Evolutionary conservation across 2,329 filamentous ascomycete species (phyloP), one percentile per base, ranked within the genome.

Genomic region (Hypoxylon sp.): DNA sequence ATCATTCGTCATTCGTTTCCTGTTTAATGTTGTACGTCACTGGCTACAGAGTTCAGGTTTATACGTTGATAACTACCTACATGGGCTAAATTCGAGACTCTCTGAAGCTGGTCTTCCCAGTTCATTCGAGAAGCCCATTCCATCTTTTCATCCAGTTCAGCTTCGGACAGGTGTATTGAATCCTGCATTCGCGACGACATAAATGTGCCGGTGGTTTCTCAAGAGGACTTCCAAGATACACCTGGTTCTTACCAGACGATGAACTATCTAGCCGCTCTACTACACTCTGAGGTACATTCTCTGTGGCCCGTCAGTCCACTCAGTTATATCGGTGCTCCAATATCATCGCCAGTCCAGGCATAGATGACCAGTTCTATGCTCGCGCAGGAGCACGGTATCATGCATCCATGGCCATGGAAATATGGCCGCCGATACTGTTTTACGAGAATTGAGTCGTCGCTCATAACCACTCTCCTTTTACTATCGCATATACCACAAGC

Each of bases 391-490:
- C 39, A 48, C 31, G 44, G 29, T 58, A 74, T 51, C n/a, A 74
- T 75, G 73, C 35, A 19, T 63, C 48, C 15, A 54, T 47, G 19
- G 54, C 27, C 56, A 24, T 27, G 35, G 7, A 24, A 39, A 46
- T 50, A 24, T 46, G 47, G 31, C 24, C 51, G 29, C 55, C 60
- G 42, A 52, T 37, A 32, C 17, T 19, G 19, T 54, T 31, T 11
- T 24, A 64, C 31, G 55, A 51, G 55, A 32, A 63, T 21, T 19
- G 56, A 19, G 7, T 52, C 21, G 15, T 19, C 63, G 10, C 39
- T 74, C 21, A 44, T 54, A 35, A 27, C 65, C 29, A 19, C 50
- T 1, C 53, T 75, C 19, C 35, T 76, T 47, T 59, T 77, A 19
- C 67, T 70, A 39, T 67, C 57, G 3, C 48, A 61, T 11, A 31